phyloP scores from a whole-genome alignment of 768 basidiomycete species.

The Rubroboletus pulcherrimus region DNA sequence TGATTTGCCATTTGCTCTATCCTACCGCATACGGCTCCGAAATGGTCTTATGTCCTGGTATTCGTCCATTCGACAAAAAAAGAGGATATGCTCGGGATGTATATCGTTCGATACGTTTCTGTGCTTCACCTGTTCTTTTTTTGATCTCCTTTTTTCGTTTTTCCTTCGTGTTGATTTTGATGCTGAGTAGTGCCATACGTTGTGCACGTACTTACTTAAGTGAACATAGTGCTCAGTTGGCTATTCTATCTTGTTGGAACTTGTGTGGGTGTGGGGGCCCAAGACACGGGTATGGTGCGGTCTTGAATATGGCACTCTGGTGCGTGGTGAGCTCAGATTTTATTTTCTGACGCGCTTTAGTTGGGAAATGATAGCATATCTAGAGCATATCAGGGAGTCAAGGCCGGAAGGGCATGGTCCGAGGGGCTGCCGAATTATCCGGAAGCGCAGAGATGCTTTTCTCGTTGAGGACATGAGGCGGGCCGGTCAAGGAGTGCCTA shows the following conservation, averaged over 20 bases:
- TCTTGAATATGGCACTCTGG: background rate
- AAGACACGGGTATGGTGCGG: background rate
- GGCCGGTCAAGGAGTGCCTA: background rate
- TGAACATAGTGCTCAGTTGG: background rate
- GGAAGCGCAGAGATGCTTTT: background rate
- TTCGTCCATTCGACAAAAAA: background rate
- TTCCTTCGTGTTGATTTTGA: background rate
- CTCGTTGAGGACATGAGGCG: background rate
- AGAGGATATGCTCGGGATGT: background rate
- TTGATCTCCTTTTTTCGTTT: background rate
- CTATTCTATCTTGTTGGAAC: background rate
- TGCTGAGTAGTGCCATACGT: conserved; percentile 2
- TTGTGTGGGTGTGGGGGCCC: background rate
- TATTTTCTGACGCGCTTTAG: background rate
- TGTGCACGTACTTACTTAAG: background rate
- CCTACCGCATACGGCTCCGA: background rate
- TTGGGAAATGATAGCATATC: background rate
- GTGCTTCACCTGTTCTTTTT: background rate
- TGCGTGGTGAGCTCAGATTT: background rate
- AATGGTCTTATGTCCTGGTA: background rate
- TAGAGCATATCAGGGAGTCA: background rate
- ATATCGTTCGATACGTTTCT: background rate
- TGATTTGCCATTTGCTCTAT: conserved; percentile 4
- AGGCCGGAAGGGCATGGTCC: background rate
- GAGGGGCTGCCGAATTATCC: background rate